Evolutionary conservation across 2,329 filamentous ascomycete species (phyloP).

Genomic region (Lanzia echinophila): DNA sequence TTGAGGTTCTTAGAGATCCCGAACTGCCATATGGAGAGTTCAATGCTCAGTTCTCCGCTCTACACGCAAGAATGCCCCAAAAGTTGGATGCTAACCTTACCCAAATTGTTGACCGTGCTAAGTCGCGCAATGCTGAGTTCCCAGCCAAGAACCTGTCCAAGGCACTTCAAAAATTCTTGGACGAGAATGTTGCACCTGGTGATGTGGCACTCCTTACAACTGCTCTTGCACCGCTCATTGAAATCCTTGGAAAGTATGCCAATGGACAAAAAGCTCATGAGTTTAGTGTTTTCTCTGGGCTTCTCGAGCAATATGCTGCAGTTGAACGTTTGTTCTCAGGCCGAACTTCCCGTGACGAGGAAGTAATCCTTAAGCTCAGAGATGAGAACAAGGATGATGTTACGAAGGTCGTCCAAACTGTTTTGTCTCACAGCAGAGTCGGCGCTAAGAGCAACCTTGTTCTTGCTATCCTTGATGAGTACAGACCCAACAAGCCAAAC

Average conservation of each 20-base stretch:
- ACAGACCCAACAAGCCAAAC: conserved; percentile 88
- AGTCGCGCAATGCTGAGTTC: conserved; percentile 75
- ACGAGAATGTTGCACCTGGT: conserved; percentile 68
- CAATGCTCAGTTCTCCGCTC: conserved; percentile 88
- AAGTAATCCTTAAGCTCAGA: conserved; percentile 86
- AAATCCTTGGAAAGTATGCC: conserved; percentile 71
- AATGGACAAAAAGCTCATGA: conserved; percentile 91
- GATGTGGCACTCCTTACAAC: conserved; percentile 70
- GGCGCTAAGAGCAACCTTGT: conserved; percentile 91
- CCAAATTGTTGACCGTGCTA: conserved; percentile 79
- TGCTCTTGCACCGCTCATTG: conserved; percentile 67
- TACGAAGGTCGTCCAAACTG: conserved; percentile 73
- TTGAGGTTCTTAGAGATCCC: conserved; percentile 82
- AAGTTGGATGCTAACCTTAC: conserved; percentile 79
- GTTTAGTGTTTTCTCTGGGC: conserved; percentile 68
- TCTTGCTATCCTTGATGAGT: conserved; percentile 85
- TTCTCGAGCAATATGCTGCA: conserved; percentile 76
- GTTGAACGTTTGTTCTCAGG: conserved; percentile 86
- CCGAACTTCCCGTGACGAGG: conserved; percentile 80
- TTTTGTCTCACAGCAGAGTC: conserved; percentile 89
- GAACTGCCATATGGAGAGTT: conserved; percentile 96
- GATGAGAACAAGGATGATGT: conserved; percentile 96
- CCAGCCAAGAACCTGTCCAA: conserved; percentile 82
- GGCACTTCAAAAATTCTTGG: conserved; percentile 79
- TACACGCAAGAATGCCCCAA: conserved; percentile 95